Evolutionary conservation across 164 flowering plant genomes (phyloP).

Genomic region (Umbilicus rupestris): DNA sequence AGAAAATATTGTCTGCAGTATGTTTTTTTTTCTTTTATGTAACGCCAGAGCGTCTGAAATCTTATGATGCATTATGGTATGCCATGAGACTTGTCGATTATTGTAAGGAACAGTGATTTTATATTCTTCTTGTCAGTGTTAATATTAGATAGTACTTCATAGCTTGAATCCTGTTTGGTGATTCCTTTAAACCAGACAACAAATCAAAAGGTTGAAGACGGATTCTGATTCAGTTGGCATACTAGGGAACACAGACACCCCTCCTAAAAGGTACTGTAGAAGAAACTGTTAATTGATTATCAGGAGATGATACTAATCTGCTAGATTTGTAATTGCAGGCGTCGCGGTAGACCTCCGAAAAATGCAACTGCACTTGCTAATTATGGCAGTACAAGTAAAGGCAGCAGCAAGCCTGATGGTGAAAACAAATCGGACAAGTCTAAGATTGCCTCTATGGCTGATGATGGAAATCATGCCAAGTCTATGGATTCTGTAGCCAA

Average conservation of each 20-base stretch:
- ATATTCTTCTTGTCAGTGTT: too few species aligned
- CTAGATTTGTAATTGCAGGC: background rate
- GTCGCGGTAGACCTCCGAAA: conserved; percentile 1
- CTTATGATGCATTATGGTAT: too few species aligned
- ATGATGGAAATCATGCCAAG: background rate
- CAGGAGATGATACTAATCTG: background rate
- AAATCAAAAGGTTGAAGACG: background rate
- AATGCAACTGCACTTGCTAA: background rate
- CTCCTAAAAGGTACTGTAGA: background rate
- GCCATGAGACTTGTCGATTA: too few species aligned
- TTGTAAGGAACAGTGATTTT: too few species aligned
- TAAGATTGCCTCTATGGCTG: background rate
- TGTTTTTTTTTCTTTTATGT: too few species aligned
- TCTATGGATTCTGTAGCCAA: background rate
- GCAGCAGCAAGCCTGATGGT: background rate
- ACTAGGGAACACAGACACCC: background rate
- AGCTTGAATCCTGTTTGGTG: too few species aligned
- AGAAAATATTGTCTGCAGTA: too few species aligned
- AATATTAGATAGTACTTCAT: background rate
- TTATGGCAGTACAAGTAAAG: background rate
- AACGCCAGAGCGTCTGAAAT: too few species aligned
- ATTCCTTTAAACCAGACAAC: background rate
- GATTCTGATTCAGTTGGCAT: background rate
- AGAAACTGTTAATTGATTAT: background rate
- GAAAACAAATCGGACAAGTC: background rate